Evolutionary conservation across 257 asterid genomes (phyloP), one percentile per base, ranked within the genome.

Genomic region (Solanum gracilifrons): DNA sequence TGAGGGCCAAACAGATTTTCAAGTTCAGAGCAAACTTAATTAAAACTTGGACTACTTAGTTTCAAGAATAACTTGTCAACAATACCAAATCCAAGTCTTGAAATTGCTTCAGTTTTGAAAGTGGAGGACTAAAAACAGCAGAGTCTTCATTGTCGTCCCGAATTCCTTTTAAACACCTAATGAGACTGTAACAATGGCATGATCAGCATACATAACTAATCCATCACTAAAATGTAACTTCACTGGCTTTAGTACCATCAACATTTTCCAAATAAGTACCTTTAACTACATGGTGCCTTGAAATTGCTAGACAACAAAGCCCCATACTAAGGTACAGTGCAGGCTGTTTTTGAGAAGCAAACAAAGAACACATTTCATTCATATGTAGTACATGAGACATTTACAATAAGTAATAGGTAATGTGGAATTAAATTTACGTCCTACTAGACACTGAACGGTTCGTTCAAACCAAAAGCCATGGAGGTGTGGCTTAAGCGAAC

Each of bases 11-110:
- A 39, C 43, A 39, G 43, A 39, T 39, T 39, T 39, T 39, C 43
- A 39, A 39, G 43, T 39, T 39, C 12, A 39, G 43, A 39, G 11
- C 43, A 39, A 39, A 39, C 43, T 39, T 39, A 39, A 39, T 39
- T 39, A 39, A 39, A 9, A 39, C 43, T 39, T 39, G 43, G 43
- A 39, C 43, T 8, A 73, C 86, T 87, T 0, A 92, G 79, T 68
- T 92, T 92, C 89, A 96, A 88, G 89, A 96, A 96, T 11, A 95
- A 93, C 94, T 96, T 95, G 92, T 96, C 91, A 11, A 96, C 99
- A 15, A 94, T 94, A 0, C 99, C 99, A 41, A 91, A 95, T 0
- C 99, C 99, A 12, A 96, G 94, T 87, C 92, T 91, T 1, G 96
- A 89, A 71, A 96, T 96, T 11, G 99, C 99, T n/a, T 88, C 62